Base-by-base conservation (phyloP, 2,329 filamentous ascomycete genomes). In the Escovopsis sp. region DNA sequence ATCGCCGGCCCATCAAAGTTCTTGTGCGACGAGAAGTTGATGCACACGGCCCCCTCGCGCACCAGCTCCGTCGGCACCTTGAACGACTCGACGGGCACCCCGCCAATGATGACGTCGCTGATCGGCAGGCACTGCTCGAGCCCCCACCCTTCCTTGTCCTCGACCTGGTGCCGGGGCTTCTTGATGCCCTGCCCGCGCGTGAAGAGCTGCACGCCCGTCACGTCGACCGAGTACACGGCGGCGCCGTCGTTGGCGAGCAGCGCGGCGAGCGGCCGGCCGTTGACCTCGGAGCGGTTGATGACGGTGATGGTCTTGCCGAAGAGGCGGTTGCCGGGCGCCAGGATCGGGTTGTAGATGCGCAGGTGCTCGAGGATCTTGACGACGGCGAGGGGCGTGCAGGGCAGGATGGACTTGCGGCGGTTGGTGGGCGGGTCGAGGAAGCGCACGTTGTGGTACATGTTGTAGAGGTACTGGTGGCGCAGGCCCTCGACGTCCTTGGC, bases 381-480 rank as follows among this genome's bases (percentile, higher is more conserved):
- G 40, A 94, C 80, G 18, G 90, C 90, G 17, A 98, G 72, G 13
- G 90, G 90, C 3, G 90, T 98, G 67, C 90, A 98, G 5, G 90
- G 90, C 35, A 98, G 65, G 45, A 96, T 84, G 33, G 80, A 92
- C 65, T 98, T 96, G 57, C 84, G 82, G 39, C 65, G 68, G 56
- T 85, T 82, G 30, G 68, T 58, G 4, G 79, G 79, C 17, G 76
- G 65, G 59, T 98, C 90, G 38, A 98, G 69, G 65, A 87, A 96
- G 45, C 90, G 84, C 49, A 93, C 75, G 63, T 98, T 98, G 66
- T 94, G 83, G 63, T 96, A 98, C 87, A 98, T 94, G 70, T 98
- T 98, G 72, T 88, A 87, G 52, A 96, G 80, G 62, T 96, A 87
- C 53, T 78, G 79, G 60, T 94, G 88, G 48, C 80, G 85, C 39